Evolutionary conservation across 192 early-diverging fungal genomes (phyloP).

Genomic region (Obelidium mucronatum): DNA sequence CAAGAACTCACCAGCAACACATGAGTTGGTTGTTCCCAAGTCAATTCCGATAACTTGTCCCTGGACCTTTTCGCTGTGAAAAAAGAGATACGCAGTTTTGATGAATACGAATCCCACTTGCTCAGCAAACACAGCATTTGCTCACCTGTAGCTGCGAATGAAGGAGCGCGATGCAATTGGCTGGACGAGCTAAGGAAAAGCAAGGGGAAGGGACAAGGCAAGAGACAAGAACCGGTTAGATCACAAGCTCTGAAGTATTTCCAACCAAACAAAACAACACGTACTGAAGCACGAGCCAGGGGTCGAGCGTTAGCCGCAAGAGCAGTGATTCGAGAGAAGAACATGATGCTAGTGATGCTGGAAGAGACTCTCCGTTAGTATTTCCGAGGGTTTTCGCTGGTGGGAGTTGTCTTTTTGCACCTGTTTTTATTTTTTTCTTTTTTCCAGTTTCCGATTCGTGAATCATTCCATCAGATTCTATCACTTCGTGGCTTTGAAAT

Average conservation of each 20-base stretch:
- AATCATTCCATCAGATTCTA: too few relatives aligned
- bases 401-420: too few relatives aligned
- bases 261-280: not conserved
- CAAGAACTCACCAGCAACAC: constrained; percentile 77
- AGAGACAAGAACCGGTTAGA: too few relatives aligned
- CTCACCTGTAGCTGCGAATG: constrained; percentile 23
- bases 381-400: too few relatives aligned
- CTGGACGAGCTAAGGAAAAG: constrained; percentile 16
- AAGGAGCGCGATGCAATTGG: constrained; percentile 13
- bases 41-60: constrained; percentile 96
- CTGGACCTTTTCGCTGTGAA: constrained; percentile 65
- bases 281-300: not conserved
- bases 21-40: constrained; percentile 99
- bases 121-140: not conserved
- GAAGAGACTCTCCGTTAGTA: too few relatives aligned
- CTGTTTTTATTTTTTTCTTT: too few relatives aligned
- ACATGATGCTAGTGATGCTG: too few relatives aligned
- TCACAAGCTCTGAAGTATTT: too few relatives aligned
- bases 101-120: not conserved
- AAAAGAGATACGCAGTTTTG: too few relatives aligned
- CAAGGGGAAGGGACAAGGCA: not conserved
- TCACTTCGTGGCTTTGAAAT: too few relatives aligned
- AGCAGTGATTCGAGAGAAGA: constrained; percentile 23
- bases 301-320: constrained; percentile 17
- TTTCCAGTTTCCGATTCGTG: too few relatives aligned